Conservation (phyloP, 306 rosid species). For the Vicia faba region DNA sequence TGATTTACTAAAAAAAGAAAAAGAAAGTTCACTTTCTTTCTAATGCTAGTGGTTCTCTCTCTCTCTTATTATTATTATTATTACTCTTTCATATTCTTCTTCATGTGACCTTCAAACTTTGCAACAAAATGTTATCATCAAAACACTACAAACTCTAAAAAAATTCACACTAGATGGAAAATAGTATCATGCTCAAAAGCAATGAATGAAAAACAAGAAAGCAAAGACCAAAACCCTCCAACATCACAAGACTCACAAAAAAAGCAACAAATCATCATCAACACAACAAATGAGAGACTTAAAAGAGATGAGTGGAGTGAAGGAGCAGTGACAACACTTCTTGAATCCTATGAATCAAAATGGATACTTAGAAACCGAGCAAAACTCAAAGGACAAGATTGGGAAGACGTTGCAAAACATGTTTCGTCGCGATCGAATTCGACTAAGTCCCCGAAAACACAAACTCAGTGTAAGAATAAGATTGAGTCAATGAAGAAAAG, state of each 20-base stretch:
- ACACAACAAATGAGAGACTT: constrained; percentile 51
- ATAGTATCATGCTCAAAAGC: constrained; percentile 23
- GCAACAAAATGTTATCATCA: constrained; percentile 68
- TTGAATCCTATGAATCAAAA: constrained; percentile 82
- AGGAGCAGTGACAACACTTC: constrained; percentile 86
- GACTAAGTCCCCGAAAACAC: constrained; percentile 75
- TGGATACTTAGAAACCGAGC: constrained; percentile 93
- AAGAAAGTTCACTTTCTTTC: constrained; percentile 9
- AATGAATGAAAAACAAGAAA: constrained; percentile 70
- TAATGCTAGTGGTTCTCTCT: constrained; percentile 72
- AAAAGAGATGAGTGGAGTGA: constrained; percentile 99
- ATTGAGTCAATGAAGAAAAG: constrained; percentile 98
- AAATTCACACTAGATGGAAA: constrained; percentile 40
- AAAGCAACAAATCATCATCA: constrained; percentile 28
- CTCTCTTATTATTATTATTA: neutral
- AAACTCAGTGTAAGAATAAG: constrained; percentile 98
- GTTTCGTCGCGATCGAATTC: constrained; percentile 70
- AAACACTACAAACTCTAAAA: constrained; percentile 43
- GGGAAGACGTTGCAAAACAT: constrained; percentile 83
- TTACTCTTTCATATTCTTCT: constrained; percentile 42
- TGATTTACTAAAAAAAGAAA: neutral
- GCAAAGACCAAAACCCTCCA: constrained; percentile 5
- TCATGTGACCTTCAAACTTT: constrained; percentile 14
- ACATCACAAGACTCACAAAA: constrained; percentile 53
- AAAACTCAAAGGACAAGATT: constrained; percentile 90